phyloP scores from a whole-genome alignment of 2,329 filamentous ascomycete genomes.

The Microascus cirrosus region DNA sequence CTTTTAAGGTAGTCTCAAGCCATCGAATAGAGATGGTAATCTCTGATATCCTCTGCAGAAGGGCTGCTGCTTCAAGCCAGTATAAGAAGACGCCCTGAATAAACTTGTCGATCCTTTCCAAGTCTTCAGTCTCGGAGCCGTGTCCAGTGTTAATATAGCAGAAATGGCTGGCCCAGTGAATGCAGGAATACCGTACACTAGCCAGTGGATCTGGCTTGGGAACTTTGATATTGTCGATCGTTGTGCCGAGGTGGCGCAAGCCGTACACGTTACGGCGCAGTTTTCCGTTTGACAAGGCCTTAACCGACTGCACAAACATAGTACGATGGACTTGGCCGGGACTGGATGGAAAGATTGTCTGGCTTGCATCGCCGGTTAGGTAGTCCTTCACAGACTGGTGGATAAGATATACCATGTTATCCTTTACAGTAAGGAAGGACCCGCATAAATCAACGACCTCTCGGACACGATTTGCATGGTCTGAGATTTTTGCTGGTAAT shows the following conservation, averaged over 20 bases:
- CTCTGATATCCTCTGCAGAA: conserved; percentile 13
- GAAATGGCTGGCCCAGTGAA: conserved; percentile 22
- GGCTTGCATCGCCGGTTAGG: conserved; percentile 11
- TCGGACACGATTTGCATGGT: conserved; percentile 9
- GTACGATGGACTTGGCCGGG: conserved; percentile 13
- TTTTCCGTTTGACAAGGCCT: conserved; percentile 14
- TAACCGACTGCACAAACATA: conserved; percentile 22
- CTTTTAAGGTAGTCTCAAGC: conserved; percentile 8
- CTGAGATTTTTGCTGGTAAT: conserved; percentile 5
- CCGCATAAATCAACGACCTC: conserved; percentile 22
- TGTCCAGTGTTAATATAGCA: conserved; percentile 6
- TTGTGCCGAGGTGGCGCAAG: conserved; percentile 12
- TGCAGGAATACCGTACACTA: conserved; percentile 14
- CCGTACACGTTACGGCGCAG: conserved; percentile 24
- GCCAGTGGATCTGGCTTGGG: conserved; percentile 10
- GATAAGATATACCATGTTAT: conserved; percentile 21
- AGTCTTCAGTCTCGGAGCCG: not conserved
- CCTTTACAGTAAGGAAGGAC: conserved; percentile 22
- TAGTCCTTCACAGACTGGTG: conserved; percentile 33
- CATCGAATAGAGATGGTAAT: conserved; percentile 12
- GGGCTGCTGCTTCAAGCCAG: too few relatives aligned
- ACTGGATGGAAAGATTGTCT: conserved; percentile 18
- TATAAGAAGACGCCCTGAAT: conserved; percentile 14
- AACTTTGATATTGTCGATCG: conserved; percentile 9
- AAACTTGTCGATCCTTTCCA: not conserved